Conservation (phyloP, 2,329 filamentous ascomycete genomes). For the Ilyonectria mors-panacis region DNA sequence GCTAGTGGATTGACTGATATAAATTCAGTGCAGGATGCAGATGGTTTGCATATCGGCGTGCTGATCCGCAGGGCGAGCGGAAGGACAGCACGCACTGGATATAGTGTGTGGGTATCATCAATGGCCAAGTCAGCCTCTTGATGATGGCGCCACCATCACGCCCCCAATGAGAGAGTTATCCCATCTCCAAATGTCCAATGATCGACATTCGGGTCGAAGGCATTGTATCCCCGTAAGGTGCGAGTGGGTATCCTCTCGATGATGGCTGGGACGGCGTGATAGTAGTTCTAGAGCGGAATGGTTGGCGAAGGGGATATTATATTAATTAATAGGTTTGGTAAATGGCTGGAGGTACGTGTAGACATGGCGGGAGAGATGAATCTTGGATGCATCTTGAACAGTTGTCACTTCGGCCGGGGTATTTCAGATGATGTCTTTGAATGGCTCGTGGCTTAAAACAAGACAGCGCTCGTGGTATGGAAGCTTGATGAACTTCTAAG, state of each 20-base stretch:
- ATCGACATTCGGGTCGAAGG: not conserved
- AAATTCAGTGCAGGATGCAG: not conserved
- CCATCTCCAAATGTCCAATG: constrained; percentile 51
- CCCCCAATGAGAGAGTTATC: constrained; percentile 56
- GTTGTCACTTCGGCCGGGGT: not conserved
- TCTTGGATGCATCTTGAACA: constrained; percentile 3
- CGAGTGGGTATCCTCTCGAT: constrained; percentile 1
- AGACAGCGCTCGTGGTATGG: no score
- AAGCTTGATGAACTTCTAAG: no score
- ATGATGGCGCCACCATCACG: constrained; percentile 56
- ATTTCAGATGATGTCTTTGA: constrained; percentile 1
- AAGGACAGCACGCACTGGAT: not conserved
- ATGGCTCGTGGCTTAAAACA: not conserved
- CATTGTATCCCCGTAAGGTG: constrained; percentile 10
- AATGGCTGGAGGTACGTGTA: no score
- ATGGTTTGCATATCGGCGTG: not conserved
- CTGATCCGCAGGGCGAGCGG: not conserved
- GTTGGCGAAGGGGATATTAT: not conserved
- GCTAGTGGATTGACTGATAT: not conserved
- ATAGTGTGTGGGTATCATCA: constrained; percentile 50
- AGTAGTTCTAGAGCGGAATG: not conserved
- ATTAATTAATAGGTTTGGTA: no score
- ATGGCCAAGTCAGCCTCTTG: constrained; percentile 57
- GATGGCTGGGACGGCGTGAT: constrained; percentile 1
- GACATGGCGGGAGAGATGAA: not conserved